Evolutionary conservation across 2,329 filamentous ascomycete species (phyloP).

Genomic region (Colletotrichum brevisporum): DNA sequence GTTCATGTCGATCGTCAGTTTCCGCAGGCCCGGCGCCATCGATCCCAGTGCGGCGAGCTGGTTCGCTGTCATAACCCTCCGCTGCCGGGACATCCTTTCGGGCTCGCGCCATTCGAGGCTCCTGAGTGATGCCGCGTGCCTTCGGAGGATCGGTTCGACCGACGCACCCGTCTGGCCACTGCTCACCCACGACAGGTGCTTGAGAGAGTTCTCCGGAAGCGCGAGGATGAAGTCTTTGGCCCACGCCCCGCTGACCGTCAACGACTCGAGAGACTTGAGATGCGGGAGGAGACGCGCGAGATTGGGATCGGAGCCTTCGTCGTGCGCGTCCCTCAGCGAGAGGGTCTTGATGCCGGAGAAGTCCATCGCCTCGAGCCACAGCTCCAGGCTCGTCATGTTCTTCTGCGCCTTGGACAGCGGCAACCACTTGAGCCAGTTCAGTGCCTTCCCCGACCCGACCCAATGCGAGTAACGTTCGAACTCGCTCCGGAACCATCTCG

Average conservation of each 20-base stretch:
- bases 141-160: not conserved
- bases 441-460: constrained; percentile 1
- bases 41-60: constrained; percentile 3
- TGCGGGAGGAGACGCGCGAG: not conserved
- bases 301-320: not conserved
- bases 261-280: constrained; percentile 10
- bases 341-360: constrained; percentile 20
- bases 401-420: constrained; percentile 10
- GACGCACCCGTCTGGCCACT: constrained; percentile 11
- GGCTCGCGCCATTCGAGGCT: constrained; percentile 27
- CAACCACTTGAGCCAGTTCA: constrained; percentile 12
- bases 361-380: constrained; percentile 31
- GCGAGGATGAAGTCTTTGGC: constrained; percentile 11
- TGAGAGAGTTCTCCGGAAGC: constrained; percentile 13
- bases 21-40: constrained; percentile 10
- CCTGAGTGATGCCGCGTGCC: constrained; percentile 20
- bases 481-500: not conserved
- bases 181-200: constrained; percentile 15
- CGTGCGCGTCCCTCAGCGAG: not conserved
- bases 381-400: constrained; percentile 27
- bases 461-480: not conserved
- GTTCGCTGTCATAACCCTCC: not conserved
- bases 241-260: constrained; percentile 11
- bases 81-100: constrained; percentile 1
- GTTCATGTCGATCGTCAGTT: constrained; percentile 31